A percentile compares a stretch with the other conserved stretches of the same genome.
phyloP scores from a whole-genome alignment of 2,329 filamentous ascomycete species.

The Zasmidium cellare region DNA sequence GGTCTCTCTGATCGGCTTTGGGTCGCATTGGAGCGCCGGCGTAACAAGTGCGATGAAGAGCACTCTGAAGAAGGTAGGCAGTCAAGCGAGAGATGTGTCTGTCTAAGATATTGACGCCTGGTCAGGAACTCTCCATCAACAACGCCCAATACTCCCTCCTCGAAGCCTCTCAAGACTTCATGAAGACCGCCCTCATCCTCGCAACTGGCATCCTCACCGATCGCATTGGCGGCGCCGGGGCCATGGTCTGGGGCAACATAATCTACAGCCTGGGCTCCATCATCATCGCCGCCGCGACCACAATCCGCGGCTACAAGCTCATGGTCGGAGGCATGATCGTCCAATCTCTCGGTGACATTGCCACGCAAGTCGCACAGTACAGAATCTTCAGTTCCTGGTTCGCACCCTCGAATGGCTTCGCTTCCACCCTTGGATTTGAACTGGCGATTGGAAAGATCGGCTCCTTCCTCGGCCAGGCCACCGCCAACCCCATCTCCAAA shows the following conservation, averaged over 20 bases:
- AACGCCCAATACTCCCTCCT: constrained; percentile 62
- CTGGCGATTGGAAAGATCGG: constrained; percentile 63
- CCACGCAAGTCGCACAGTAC: constrained; percentile 65
- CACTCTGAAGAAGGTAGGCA: constrained; percentile 55
- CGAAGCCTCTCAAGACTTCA: constrained; percentile 63
- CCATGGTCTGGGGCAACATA: constrained; percentile 63
- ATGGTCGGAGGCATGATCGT: constrained; percentile 61
- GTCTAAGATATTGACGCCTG: background rate
- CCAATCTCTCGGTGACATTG: constrained; percentile 61
- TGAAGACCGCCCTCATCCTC: constrained; percentile 59
- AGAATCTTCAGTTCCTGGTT: constrained; percentile 68
- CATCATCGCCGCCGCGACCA: constrained; percentile 59
- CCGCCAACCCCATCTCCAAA: constrained; percentile 60
- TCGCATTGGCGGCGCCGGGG: constrained; percentile 58
- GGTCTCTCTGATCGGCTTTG: constrained; percentile 59
- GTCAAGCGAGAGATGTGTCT: background rate
- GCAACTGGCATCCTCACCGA: constrained; percentile 59
- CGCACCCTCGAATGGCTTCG: constrained; percentile 61
- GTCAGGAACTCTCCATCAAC: constrained; percentile 54
- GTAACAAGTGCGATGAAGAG: constrained; percentile 63
- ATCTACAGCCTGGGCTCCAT: constrained; percentile 60
- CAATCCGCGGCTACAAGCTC: constrained; percentile 57
- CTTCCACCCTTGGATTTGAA: constrained; percentile 61
- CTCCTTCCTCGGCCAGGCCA: constrained; percentile 60
- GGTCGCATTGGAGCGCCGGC: constrained; percentile 60